Conservation (phyloP, 768 basidiomycete species). For the Tubosaeta sp. region DNA sequence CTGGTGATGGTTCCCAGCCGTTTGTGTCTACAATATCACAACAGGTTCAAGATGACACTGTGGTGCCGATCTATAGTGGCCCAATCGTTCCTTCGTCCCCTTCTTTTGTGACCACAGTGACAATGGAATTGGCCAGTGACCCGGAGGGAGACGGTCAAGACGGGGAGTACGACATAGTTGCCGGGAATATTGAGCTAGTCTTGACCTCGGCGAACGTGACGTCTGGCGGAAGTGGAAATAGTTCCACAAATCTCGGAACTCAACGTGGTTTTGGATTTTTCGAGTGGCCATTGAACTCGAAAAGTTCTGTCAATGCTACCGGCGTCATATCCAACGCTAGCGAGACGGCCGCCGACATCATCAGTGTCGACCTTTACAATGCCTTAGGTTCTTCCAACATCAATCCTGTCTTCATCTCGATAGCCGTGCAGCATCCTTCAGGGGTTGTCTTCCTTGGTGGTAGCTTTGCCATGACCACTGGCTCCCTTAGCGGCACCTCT, state of each 20-base stretch:
- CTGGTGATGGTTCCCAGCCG: slow-evolving; percentile 61
- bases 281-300: slow-evolving; percentile 70
- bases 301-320: slow-evolving; percentile 52
- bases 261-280: slow-evolving; percentile 76
- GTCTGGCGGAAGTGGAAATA: slow-evolving; percentile 25
- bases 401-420: slow-evolving; percentile 40
- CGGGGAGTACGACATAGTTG: slow-evolving; percentile 78
- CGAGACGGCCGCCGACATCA: slow-evolving; percentile 60
- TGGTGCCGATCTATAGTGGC: slow-evolving; percentile 70
- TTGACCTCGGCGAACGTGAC: slow-evolving; percentile 59
- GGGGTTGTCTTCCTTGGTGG: slow-evolving; percentile 74
- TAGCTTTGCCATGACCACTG: slow-evolving; percentile 59
- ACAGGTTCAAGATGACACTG: slow-evolving; percentile 59
- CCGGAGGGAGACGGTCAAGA: slow-evolving; percentile 61
- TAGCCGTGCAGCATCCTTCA: slow-evolving; percentile 63
- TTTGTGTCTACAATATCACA: slow-evolving; percentile 72
- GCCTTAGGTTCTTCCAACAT: slow-evolving; percentile 49
- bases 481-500: slow-evolving; percentile 48
- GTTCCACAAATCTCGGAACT: slow-evolving; percentile 31
- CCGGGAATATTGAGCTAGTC: slow-evolving; percentile 78
- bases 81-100: slow-evolving; percentile 73
- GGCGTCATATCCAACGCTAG: slow-evolving; percentile 61
- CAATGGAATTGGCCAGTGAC: slow-evolving; percentile 63
- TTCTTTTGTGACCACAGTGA: slow-evolving; percentile 68
- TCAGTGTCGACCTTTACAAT: slow-evolving; percentile 59